Percentiles rank a stretch among this genome's conserved stretches.
phyloP scores from a whole-genome alignment of 169 alveolate species.

The Besnoitia besnoiti region DNA sequence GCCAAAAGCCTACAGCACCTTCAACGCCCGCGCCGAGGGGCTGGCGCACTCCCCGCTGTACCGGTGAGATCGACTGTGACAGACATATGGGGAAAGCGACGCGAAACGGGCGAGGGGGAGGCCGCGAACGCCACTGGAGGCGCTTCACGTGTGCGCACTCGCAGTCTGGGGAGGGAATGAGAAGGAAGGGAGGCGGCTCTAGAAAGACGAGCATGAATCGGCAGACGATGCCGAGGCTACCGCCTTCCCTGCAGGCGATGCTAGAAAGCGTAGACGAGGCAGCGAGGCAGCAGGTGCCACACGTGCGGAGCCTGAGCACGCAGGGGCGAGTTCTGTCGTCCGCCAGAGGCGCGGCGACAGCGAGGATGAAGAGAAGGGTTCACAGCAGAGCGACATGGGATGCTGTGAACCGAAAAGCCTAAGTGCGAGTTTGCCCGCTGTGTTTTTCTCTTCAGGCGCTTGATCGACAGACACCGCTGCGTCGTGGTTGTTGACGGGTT shows the following conservation, averaged over 20 bases:
- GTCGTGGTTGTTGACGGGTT: slow-evolving; percentile 38
- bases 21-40: slow-evolving; percentile 36
- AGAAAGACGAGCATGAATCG: background rate
- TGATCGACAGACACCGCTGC: background rate
- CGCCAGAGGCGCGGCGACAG: too few relatives aligned
- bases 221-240: too few relatives aligned
- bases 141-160: background rate
- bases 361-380: too few relatives aligned
- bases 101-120: background rate
- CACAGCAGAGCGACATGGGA: too few relatives aligned
- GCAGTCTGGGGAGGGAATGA: background rate
- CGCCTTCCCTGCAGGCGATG: too few relatives aligned
- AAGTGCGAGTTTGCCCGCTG: too few relatives aligned
- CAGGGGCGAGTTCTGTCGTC: too few relatives aligned
- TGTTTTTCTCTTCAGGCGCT: background rate
- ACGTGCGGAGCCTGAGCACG: too few relatives aligned
- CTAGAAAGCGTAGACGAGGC: too few relatives aligned
- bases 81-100: too few relatives aligned
- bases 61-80: background rate
- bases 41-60: background rate
- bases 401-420: too few relatives aligned
- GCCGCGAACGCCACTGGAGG: background rate
- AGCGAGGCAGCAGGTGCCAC: too few relatives aligned
- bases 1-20: background rate
- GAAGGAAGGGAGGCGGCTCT: background rate